phyloP scores from a whole-genome alignment of 2,329 filamentous ascomycete genomes.

The Aspergillus caelatus region DNA sequence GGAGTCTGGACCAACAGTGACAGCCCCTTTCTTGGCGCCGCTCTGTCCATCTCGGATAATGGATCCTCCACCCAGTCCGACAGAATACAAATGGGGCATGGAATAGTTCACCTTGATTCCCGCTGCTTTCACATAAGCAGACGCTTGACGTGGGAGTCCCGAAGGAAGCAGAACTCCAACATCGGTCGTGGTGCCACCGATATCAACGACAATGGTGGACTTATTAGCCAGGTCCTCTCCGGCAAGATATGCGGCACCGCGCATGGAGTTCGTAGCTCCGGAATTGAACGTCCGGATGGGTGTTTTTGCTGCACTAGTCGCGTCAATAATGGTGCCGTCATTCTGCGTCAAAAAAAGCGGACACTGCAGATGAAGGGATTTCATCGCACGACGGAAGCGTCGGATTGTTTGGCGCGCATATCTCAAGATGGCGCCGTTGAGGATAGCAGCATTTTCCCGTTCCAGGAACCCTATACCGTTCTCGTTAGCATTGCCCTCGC shows the following conservation, averaged over 20 bases:
- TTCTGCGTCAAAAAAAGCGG: conserved; percentile 57
- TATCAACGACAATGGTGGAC: conserved; percentile 60
- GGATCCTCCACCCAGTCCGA: background rate
- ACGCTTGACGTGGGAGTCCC: conserved; percentile 56
- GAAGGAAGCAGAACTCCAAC: conserved; percentile 63
- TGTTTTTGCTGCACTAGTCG: conserved; percentile 48
- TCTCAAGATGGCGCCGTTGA: conserved; percentile 53
- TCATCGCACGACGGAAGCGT: conserved; percentile 49
- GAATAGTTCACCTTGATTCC: background rate
- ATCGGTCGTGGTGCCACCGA: conserved; percentile 69
- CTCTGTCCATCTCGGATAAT: background rate
- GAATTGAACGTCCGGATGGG: conserved; percentile 56
- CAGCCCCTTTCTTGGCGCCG: background rate
- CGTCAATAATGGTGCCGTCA: conserved; percentile 54
- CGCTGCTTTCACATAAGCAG: background rate
- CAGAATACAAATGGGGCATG: background rate
- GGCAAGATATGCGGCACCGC: conserved; percentile 34
- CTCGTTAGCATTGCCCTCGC: too few species aligned
- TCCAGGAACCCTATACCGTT: conserved; percentile 46
- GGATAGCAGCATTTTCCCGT: conserved; percentile 55
- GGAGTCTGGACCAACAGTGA: conserved; percentile 63
- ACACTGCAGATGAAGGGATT: conserved; percentile 39
- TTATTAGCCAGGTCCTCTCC: background rate
- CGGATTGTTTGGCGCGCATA: conserved; percentile 12
- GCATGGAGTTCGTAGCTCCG: conserved; percentile 58